These are phyloP conservation scores for Poteriospumella lacustris DNA, from an alignment of 108 stramenopile genomes.

Conservation along the genomic window DNA sequence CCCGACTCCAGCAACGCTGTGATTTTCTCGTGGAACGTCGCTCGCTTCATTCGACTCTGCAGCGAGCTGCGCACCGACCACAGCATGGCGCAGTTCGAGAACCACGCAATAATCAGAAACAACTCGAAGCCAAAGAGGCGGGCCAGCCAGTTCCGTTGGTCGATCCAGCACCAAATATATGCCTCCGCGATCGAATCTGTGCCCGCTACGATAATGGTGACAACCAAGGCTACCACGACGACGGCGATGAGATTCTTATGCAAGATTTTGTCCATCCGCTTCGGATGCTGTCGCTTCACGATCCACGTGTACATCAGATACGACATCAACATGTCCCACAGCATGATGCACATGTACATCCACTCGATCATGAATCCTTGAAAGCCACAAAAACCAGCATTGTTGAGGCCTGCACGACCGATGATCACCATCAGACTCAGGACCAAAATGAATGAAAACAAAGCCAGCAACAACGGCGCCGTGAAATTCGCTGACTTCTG, in stretches of 20 bases:
- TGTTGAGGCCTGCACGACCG: not conserved
- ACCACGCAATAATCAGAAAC: constrained; percentile 10
- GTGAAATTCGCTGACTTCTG: too few species aligned
- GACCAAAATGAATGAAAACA: too few species aligned
- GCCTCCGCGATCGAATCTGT: not conserved
- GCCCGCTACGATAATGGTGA: constrained; percentile 1
- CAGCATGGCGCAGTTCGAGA: not conserved
- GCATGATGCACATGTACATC: not conserved
- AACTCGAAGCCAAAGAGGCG: not conserved
- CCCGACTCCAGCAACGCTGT: not conserved
- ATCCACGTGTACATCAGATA: constrained; percentile 12
- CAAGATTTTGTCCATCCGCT: not conserved
- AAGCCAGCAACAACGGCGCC: too few species aligned
- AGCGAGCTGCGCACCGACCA: not conserved
- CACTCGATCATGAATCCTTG: constrained; percentile 30
- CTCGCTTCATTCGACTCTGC: not conserved
- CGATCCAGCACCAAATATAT: constrained; percentile 32
- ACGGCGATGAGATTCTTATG: not conserved
- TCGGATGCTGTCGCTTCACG: not conserved
- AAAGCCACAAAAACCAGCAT: constrained; percentile 6
- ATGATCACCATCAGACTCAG: too few species aligned
- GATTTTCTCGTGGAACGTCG: not conserved
- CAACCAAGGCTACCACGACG: not conserved
- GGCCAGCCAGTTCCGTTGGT: not conserved
- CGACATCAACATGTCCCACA: constrained; percentile 15